Base-by-base conservation (phyloP, 306 rosid genomes). In the Betula pendula region DNA sequence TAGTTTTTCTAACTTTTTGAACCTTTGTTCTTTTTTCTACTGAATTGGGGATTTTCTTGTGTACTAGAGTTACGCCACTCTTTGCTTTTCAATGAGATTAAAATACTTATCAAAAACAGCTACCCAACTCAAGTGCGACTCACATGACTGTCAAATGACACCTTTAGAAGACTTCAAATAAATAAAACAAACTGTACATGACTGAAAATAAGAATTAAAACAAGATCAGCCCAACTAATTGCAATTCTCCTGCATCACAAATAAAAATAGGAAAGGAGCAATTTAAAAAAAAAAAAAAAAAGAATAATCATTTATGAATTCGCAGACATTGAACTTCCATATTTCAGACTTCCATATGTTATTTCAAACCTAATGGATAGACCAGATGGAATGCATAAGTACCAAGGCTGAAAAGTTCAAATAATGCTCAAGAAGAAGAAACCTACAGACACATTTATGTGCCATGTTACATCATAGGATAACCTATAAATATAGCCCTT, bases 361-460 rank as follows among this genome's bases (percentile, higher is more conserved):
- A 35, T 35, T 33, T 31, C 38, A 17, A 60, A 8, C 16, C 15
- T 53, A 31, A 4, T 12, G 51, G 29, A 15, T 48, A 25, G 20
- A 35, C 25, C n/a, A 29, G 56, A 76, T 65, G 48, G 49, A 77
- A 62, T 38, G 52, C 69, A 56, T 15, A 65, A 72, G 35, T 16
- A 79, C 17, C 59, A 59, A 27, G 78, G 78, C 84, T 65, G 44
- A 53, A 0, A 11, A 35, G 31, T 20, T 29, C 44, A 47, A 73
- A 51, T 50, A 62, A 52, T 49, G 58, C 70, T 65, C 53, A 43
- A 67, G 24, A 79, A 13, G 63, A 8, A 59, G 48, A 45, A 22
- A 20, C 22, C 33, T 24, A 47, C 27, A 22, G 15, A 38, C 20
- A 4, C 5, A 55, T 22, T 2, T 38, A 12, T 22, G 27, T 38